Percentiles rank a stretch among this genome's conserved stretches.
phyloP scores from a whole-genome alignment of 768 basidiomycete species.

The Pleurotus giganteus region DNA sequence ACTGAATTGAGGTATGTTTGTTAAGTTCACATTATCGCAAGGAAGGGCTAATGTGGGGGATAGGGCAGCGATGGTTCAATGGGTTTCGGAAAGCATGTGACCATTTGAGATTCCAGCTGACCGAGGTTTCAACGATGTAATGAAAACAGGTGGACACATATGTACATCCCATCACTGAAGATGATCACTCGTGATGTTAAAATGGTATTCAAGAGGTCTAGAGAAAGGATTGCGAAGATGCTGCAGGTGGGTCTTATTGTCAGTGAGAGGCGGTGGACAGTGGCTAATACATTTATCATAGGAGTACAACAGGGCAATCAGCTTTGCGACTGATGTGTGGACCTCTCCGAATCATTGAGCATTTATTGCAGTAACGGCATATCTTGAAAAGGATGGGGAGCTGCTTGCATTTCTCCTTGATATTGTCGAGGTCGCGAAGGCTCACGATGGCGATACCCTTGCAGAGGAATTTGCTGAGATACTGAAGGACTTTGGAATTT shows the following conservation, averaged over 20 bases:
- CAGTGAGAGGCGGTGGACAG: background rate
- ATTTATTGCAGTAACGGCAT: conserved; percentile 20
- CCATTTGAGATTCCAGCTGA: conserved; percentile 34
- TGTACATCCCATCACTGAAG: conserved; percentile 28
- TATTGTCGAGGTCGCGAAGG: conserved; percentile 33
- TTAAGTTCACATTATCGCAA: too few relatives aligned
- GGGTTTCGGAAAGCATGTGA: conserved; percentile 29
- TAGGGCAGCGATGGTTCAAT: conserved; percentile 31
- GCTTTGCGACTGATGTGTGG: conserved; percentile 21
- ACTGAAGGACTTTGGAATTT: conserved; percentile 32
- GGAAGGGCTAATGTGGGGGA: background rate
- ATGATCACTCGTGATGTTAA: conserved; percentile 32
- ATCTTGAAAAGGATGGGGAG: conserved; percentile 27
- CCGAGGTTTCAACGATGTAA: conserved; percentile 23
- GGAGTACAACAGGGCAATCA: conserved; percentile 27
- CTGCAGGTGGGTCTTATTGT: conserved; percentile 19
- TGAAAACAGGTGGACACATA: conserved; percentile 32
- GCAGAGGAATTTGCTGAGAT: conserved; percentile 30
- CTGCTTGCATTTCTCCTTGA: conserved; percentile 30
- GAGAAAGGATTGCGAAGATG: conserved; percentile 25
- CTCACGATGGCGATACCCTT: conserved; percentile 33
- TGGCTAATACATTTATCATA: conserved; percentile 11
- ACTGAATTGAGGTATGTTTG: conserved; percentile 21
- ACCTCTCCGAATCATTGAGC: conserved; percentile 14
- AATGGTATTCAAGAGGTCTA: conserved; percentile 22